phyloP scores from a whole-genome alignment of 768 basidiomycete species.

The Pisolithus tinctorius region DNA sequence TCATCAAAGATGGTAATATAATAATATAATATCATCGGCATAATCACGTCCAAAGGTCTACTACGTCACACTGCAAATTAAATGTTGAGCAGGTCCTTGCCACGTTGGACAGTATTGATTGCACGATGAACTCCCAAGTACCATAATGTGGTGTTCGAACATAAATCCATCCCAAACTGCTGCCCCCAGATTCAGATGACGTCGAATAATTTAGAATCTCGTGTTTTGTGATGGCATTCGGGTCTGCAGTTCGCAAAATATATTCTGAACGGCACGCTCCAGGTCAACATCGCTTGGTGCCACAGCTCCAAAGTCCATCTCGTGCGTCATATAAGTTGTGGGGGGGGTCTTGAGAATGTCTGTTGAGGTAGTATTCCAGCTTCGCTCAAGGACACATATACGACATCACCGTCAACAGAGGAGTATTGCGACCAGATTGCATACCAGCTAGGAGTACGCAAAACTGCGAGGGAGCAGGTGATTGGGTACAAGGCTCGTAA shows the following conservation, averaged over 20 bases:
- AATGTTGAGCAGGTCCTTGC: too few relatives aligned
- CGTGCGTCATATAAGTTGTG: conserved; percentile 59
- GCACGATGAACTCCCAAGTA: too few relatives aligned
- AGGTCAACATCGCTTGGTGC: conserved; percentile 64
- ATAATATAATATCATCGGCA: too few relatives aligned
- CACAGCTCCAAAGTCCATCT: conserved; percentile 36
- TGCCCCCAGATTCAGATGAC: conserved; percentile 59
- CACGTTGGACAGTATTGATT: too few relatives aligned
- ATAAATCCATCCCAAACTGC: conserved; percentile 70
- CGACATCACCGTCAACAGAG: conserved; percentile 35
- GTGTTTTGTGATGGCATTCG: conserved; percentile 89
- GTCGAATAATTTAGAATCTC: conserved; percentile 51
- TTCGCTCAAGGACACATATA: conserved; percentile 29
- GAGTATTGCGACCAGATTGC: conserved; percentile 73
- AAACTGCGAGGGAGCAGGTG: conserved; percentile 68
- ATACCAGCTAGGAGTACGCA: conserved; percentile 56
- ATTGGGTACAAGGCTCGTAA: conserved; percentile 71
- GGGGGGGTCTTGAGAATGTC: conserved; percentile 55
- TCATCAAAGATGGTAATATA: too few relatives aligned
- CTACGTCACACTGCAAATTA: too few relatives aligned
- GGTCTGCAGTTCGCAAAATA: conserved; percentile 72
- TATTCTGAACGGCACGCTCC: conserved; percentile 65
- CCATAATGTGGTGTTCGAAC: too few relatives aligned
- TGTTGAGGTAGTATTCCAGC: conserved; percentile 47
- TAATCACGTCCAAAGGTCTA: too few relatives aligned